Conservation (phyloP, 371 early-diverging fungal genomes). For the Choanephora cucurbitarum region DNA sequence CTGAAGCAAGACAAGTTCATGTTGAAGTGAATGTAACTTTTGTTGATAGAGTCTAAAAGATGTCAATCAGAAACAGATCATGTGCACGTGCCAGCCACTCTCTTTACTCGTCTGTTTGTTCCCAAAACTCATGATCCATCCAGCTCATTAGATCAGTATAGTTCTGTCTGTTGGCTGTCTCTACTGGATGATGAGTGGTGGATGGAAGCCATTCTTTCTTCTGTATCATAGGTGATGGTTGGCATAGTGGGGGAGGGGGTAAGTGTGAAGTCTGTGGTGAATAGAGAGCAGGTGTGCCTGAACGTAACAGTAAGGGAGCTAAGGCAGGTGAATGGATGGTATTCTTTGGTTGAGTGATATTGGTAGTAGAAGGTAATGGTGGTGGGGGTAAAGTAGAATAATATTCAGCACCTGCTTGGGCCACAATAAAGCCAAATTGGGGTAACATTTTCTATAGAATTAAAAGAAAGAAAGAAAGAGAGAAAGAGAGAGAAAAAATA, state of each 20-base stretch:
- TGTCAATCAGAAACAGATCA: constrained; percentile 3
- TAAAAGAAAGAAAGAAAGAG: constrained; percentile 8
- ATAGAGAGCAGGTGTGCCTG: constrained; percentile 14
- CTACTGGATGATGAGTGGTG: too few relatives aligned
- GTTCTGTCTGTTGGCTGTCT: constrained; percentile 21
- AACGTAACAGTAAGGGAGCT: constrained; percentile 15
- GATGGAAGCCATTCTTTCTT: constrained; percentile 5
- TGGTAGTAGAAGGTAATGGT: constrained; percentile 5
- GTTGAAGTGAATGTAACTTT: constrained; percentile 23
- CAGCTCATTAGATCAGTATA: constrained; percentile 49
- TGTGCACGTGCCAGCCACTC: constrained; percentile 10
- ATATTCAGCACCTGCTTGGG: constrained; percentile 53
- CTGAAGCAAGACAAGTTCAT: constrained; percentile 24
- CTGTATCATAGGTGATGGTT: not conserved
- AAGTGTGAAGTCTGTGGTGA: constrained; percentile 18
- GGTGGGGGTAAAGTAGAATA: constrained; percentile 21
- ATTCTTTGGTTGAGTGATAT: constrained; percentile 1
- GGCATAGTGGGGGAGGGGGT: constrained; percentile 5
- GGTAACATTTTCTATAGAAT: constrained; percentile 59
- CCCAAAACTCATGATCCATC: constrained; percentile 53
- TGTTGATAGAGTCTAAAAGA: constrained; percentile 21
- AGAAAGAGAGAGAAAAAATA: constrained; percentile 12
- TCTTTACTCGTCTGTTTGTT: constrained; percentile 45
- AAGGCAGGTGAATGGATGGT: constrained; percentile 3
- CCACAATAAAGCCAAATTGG: constrained; percentile 53